Conservation (phyloP, 1,284 basidiomycete species). For the Phlebopus sp. region DNA sequence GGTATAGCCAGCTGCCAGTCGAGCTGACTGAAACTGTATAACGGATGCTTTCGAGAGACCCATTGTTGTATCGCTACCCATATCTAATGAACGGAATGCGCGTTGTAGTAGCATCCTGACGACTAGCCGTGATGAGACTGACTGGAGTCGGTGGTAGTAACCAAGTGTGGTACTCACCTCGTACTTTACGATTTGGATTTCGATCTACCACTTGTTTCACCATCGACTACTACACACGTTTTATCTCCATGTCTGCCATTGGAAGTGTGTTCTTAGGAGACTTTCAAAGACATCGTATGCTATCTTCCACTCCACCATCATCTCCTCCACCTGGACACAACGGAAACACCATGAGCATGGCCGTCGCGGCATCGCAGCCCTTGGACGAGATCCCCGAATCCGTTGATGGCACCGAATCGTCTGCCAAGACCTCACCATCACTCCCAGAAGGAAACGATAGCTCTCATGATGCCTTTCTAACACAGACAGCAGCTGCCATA, state of each 20-base stretch:
- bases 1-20: conserved; percentile 69
- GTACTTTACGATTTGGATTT: no score
- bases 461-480: conserved; percentile 8
- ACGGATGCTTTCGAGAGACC: conserved; percentile 1
- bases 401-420: conserved; percentile 26
- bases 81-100: no score
- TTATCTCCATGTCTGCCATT: conserved; percentile 48
- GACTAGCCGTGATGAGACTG: no score
- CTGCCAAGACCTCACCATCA: conserved; percentile 10
- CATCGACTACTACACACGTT: no score
- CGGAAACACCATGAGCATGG: conserved; percentile 17
- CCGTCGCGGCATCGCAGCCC: conserved; percentile 19
- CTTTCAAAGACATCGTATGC: conserved; percentile 55
- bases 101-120: no score
- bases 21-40: conserved; percentile 54
- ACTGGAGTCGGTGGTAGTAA: no score
- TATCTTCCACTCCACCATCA: conserved; percentile 63
- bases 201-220: no score
- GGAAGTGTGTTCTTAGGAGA: conserved; percentile 78
- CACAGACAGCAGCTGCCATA: conserved; percentile 36
- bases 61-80: conserved; percentile 1
- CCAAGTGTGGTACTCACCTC: no score
- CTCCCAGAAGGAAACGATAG: conserved; percentile 1
- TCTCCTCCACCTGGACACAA: conserved; percentile 47
- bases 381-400: conserved; percentile 27